phyloP scores from a whole-genome alignment of 2,329 filamentous ascomycete genomes.

The Colletotrichum neosansevieriae region DNA sequence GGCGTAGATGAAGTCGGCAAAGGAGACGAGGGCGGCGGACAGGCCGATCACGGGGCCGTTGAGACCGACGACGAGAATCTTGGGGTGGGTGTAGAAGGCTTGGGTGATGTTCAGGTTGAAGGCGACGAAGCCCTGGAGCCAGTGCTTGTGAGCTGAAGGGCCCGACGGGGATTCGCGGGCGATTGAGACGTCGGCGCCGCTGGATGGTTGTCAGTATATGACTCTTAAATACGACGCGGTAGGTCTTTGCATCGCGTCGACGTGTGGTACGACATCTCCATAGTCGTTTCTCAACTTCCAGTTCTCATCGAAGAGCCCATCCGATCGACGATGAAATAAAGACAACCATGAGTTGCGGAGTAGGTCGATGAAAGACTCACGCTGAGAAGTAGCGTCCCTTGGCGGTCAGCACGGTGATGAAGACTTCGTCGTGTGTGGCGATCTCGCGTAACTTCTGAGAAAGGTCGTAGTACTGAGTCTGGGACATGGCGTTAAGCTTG shows the following conservation, averaged over 20 bases:
- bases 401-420: conserved; percentile 85
- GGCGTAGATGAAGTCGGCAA: conserved; percentile 93
- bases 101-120: conserved; percentile 92
- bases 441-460: conserved; percentile 81
- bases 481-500: conserved; percentile 87
- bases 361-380: conserved; percentile 61
- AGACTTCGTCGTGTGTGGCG: conserved; percentile 82
- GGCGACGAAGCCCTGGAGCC: conserved; percentile 79
- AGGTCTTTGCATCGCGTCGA: too few relatives aligned
- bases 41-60: conserved; percentile 94
- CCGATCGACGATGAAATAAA: too few relatives aligned
- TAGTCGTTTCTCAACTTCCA: too few relatives aligned
- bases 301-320: too few relatives aligned
- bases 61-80: conserved; percentile 90
- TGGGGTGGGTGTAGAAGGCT: conserved; percentile 92
- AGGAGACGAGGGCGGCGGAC: conserved; percentile 83
- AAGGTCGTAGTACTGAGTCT: conserved; percentile 81
- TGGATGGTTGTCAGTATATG: conserved; percentile 50
- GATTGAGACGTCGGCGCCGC: conserved; percentile 82
- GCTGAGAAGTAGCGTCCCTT: conserved; percentile 91
- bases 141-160: conserved; percentile 60
- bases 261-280: too few relatives aligned
- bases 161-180: conserved; percentile 56
- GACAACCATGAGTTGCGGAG: not conserved
- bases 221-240: not conserved